Evolutionary conservation across 805 yeast species (phyloP).

Genomic region (Spathaspora sp.): DNA sequence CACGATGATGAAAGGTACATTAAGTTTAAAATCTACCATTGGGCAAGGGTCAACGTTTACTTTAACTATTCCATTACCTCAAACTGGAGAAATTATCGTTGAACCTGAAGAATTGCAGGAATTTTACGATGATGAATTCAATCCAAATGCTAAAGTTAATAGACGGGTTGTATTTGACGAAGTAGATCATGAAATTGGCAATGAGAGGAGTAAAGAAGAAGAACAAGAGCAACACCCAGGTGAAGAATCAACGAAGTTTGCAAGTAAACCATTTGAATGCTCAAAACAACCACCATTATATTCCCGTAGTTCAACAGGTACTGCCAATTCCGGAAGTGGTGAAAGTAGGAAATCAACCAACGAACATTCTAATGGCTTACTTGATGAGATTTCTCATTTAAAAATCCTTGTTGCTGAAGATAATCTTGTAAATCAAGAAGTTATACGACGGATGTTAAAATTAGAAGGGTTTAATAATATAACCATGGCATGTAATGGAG

Average conservation of each 20-base stretch:
- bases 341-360: constrained; percentile 3
- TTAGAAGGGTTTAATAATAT: constrained; percentile 76
- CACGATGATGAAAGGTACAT: constrained; percentile 83
- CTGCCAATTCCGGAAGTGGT: constrained; percentile 31
- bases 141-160: constrained; percentile 47
- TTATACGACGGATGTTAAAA: constrained; percentile 80
- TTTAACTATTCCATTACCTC: constrained; percentile 73
- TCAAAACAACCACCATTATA: constrained; percentile 42
- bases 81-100: constrained; percentile 52
- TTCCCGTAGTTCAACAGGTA: constrained; percentile 49
- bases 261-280: constrained; percentile 15
- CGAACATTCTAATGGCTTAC: constrained; percentile 13
- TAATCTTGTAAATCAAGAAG: constrained; percentile 91
- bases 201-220: background rate
- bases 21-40: constrained; percentile 65
- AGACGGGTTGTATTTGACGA: constrained; percentile 45
- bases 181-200: no score
- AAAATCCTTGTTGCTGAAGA: constrained; percentile 89
- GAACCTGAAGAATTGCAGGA: constrained; percentile 32
- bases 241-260: background rate
- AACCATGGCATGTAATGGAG: constrained; percentile 84
- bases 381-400: constrained; percentile 28
- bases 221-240: background rate
- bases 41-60: constrained; percentile 85
- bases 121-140: constrained; percentile 66